Percentiles rank a stretch among this genome's conserved stretches.
phyloP scores from a whole-genome alignment of 2,329 filamentous ascomycete species.

The Emydomyces testavorans region DNA sequence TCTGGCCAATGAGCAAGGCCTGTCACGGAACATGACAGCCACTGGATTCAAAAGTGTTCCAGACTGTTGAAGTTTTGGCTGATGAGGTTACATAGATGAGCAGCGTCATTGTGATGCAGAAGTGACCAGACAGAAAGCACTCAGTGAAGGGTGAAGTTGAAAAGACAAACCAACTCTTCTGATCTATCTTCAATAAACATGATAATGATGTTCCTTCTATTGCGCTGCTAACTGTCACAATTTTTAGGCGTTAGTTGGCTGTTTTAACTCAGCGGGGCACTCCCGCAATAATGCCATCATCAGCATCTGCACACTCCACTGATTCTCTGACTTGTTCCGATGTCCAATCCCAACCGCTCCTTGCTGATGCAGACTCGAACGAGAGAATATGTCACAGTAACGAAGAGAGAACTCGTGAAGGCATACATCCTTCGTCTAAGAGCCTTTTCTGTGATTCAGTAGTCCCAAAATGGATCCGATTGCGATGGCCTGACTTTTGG shows the following conservation, averaged over 20 bases:
- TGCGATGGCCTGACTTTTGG: neutral
- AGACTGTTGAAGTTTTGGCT: no score
- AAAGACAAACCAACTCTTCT: neutral
- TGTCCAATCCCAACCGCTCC: neutral
- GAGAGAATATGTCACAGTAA: neutral
- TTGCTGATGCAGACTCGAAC: neutral
- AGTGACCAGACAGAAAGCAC: no score
- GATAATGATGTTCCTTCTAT: neutral
- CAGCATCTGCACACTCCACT: neutral
- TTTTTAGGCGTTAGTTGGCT: neutral
- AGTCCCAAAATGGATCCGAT: neutral
- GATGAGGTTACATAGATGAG: no score
- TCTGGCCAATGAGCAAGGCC: neutral
- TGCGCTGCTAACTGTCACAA: neutral
- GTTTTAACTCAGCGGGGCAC: neutral
- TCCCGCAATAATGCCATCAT: constrained; percentile 1
- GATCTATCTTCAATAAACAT: neutral
- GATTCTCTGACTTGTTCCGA: neutral
- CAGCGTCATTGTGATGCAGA: no score
- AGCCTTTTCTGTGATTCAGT: neutral
- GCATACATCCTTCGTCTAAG: neutral
- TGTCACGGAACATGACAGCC: neutral
- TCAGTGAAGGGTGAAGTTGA: no score
- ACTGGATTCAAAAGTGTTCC: neutral
- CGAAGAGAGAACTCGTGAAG: neutral